Conservation (phyloP, 257 asterid genomes). For the Solanum pinnatisectum region DNA sequence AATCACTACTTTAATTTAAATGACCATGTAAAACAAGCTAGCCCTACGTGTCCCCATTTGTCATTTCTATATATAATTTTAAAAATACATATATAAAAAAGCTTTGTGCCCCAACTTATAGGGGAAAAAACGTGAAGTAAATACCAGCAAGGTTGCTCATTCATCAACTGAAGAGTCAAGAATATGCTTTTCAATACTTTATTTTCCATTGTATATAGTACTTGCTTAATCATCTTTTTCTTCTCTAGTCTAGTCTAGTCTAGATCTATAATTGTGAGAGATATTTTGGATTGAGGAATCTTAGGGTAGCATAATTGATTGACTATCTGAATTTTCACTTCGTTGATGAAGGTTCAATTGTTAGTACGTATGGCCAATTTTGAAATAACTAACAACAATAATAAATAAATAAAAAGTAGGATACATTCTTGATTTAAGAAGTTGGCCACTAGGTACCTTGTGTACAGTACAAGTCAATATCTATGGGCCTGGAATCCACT, state of each 20-base stretch:
- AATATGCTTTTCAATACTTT: neutral
- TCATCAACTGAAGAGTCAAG: neutral
- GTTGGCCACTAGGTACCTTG: neutral
- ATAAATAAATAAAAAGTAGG: neutral
- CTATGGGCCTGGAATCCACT: neutral
- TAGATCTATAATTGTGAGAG: neutral
- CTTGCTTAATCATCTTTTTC: neutral
- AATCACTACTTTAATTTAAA: slow-evolving; percentile 1
- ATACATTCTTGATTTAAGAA: neutral
- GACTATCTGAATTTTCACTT: neutral
- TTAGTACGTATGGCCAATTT: too few relatives aligned
- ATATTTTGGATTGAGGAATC: neutral
- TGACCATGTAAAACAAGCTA: slow-evolving; percentile 7
- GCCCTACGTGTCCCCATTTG: neutral
- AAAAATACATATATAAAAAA: neutral
- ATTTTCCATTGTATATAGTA: neutral
- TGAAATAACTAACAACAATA: neutral
- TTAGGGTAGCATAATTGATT: neutral
- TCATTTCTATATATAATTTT: neutral
- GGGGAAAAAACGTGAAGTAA: neutral
- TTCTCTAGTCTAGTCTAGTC: neutral
- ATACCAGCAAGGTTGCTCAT: neutral
- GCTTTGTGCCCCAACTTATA: neutral
- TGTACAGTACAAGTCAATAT: neutral
- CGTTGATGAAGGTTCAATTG: rapidly evolving